These are phyloP conservation scores for Talaromyces islandicus DNA, from an alignment of 2,329 filamentous ascomycete species.

Conservation along the genomic window DNA sequence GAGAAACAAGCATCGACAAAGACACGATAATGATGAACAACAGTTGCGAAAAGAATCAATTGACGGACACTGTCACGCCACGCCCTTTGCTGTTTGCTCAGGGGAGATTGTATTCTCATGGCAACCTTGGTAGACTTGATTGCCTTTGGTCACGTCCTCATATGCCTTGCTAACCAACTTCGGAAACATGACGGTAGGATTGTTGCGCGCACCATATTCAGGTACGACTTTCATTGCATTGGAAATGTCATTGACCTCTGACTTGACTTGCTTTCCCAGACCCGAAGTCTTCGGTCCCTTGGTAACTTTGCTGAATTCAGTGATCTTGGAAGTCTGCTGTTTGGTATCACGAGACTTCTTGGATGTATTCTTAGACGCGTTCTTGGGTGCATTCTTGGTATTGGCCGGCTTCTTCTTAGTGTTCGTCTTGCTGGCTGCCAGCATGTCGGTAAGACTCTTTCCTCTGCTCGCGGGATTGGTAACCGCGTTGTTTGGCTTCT, in stretches of 20 bases:
- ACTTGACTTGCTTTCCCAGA: slow-evolving; percentile 19
- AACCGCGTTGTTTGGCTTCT: slow-evolving; percentile 13
- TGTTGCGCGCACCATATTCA: slow-evolving; percentile 29
- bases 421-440: slow-evolving; percentile 11
- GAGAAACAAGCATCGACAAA: neutral
- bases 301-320: slow-evolving; percentile 26
- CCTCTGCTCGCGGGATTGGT: slow-evolving; percentile 27
- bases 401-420: slow-evolving; percentile 4
- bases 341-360: slow-evolving; percentile 20
- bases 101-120: slow-evolving; percentile 14
- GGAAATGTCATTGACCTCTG: slow-evolving; percentile 18
- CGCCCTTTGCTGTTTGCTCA: slow-evolving; percentile 8
- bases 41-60: neutral
- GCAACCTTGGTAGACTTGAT: neutral
- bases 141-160: neutral
- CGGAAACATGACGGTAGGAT: slow-evolving; percentile 26
- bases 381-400: slow-evolving; percentile 12
- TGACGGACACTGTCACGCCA: neutral
- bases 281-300: slow-evolving; percentile 20
- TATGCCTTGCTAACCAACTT: slow-evolving; percentile 14
- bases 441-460: slow-evolving; percentile 19
- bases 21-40: neutral
- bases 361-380: slow-evolving; percentile 12
- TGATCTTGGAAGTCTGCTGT: slow-evolving; percentile 23
- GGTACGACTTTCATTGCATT: slow-evolving; percentile 32